phyloP scores from a whole-genome alignment of 345 rosid genomes.

The Salix koriyanagi region DNA sequence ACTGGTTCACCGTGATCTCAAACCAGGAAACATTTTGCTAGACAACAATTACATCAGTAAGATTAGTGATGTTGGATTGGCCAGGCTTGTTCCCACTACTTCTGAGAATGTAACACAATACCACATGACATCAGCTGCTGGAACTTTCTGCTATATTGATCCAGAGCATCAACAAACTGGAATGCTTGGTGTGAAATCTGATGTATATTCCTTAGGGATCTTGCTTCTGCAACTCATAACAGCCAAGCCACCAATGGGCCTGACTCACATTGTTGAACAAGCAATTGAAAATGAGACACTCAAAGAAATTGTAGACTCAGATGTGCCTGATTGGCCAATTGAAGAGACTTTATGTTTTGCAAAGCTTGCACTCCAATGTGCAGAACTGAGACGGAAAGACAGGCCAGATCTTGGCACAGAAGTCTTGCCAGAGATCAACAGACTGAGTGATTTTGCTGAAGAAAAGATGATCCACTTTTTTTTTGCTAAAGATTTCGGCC shows the following conservation, averaged over 20 bases:
- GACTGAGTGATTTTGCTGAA: too few relatives aligned
- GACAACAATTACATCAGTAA: conserved; percentile 80
- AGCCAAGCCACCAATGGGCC: conserved; percentile 68
- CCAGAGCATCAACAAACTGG: conserved; percentile 98
- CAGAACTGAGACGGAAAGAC: too few relatives aligned
- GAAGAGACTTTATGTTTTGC: conserved; percentile 61
- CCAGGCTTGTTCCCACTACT: conserved; percentile 72
- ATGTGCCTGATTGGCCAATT: conserved; percentile 69
- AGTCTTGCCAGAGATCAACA: too few relatives aligned
- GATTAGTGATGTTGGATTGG: conserved; percentile 83
- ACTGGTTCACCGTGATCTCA: conserved; percentile 88
- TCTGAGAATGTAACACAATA: conserved; percentile 76
- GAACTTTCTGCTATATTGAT: conserved; percentile 88
- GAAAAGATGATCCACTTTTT: too few relatives aligned
- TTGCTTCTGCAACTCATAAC: conserved; percentile 78
- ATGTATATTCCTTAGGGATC: conserved; percentile 79
- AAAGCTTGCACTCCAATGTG: too few relatives aligned
- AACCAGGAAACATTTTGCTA: conserved; percentile 82
- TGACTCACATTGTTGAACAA: conserved; percentile 48
- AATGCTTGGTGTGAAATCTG: conserved; percentile 85
- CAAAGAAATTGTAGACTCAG: conserved; percentile 56
- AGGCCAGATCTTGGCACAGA: too few relatives aligned
- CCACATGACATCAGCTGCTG: conserved; percentile 71
- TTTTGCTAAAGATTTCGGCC: too few relatives aligned
- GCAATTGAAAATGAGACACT: conserved; percentile 57